Base-by-base conservation (phyloP, 257 asterid genomes). In the Ligustrum vulgare region DNA sequence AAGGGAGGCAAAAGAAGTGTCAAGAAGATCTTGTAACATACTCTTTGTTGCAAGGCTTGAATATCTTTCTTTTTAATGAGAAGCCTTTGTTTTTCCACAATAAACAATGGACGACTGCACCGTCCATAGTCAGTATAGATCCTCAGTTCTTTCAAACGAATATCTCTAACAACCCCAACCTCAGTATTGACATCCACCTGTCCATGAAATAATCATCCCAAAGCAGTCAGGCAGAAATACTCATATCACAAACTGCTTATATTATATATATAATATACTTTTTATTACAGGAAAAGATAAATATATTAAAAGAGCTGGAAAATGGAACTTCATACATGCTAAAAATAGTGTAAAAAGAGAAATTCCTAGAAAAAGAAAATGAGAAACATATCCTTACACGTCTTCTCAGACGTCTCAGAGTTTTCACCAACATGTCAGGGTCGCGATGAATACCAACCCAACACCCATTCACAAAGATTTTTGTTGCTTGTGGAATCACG, bases 371-470 rank as follows among this genome's bases (percentile, higher is more conserved):
- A 65, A 35, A 71, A 56, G 76, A 43, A 71, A 64, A n/a, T 34
- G 71, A 43, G 75, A 77, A 70, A 9, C 60, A 34, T 64, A 75
- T 16, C 67, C 97, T 78, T 81, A 94, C 98, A 85, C 98, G 89
- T 77, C 98, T 86, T 82, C 98, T 86, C 80, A 94, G 85, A 23
- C 94, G 93, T 77, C 96, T 85, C 76, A 94, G 83, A 75, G 98
- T 94, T 76, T 92, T 86, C 82, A 94, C 98, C 91, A 94, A 91
- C 98, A 88, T 94, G 69, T 94, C 96, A 76, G 98, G 98, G 81
- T 92, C 91, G 60, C 98, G 98, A 75, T 94, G 98, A 76, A 94
- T 92, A 71, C 98, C 98, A 72, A 92, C 92, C 98, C 98, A 94
- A 72, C 91, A 87, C 73, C 98, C 98, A 84, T 94, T 94, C 77